Percentiles rank a stretch among this genome's conserved stretches.
phyloP scores from a whole-genome alignment of 345 rosid species.

The Nasturtium officinale region DNA sequence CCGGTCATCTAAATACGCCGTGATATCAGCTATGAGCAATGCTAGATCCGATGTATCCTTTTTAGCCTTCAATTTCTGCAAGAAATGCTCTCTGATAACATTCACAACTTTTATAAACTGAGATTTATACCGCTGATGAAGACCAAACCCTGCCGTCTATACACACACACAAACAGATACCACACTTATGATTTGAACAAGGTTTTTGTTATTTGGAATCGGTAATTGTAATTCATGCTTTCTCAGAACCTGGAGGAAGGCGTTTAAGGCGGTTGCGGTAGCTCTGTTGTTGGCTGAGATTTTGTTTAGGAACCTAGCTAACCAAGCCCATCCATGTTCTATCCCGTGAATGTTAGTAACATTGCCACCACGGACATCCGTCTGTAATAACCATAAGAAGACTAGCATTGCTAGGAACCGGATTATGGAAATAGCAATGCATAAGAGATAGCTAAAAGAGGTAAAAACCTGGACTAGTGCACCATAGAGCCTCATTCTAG shows the following conservation, averaged over 20 bases:
- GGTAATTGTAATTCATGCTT: background rate
- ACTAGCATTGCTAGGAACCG: constrained; percentile 3
- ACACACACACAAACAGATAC: background rate
- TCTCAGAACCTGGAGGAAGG: constrained; percentile 50
- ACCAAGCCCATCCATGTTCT: constrained; percentile 83
- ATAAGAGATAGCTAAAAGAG: background rate
- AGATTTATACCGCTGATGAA: constrained; percentile 59
- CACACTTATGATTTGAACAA: background rate
- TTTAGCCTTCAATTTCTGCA: constrained; percentile 53
- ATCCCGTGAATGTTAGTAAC: constrained; percentile 64
- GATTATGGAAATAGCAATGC: background rate
- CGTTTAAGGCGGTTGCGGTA: constrained; percentile 72
- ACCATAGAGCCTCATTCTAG: constrained; percentile 81
- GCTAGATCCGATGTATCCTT: constrained; percentile 51
- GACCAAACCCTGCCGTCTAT: constrained; percentile 82
- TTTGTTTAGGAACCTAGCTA: constrained; percentile 66
- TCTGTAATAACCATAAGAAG: constrained; percentile 51
- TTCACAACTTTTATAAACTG: constrained; percentile 71
- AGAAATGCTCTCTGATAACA: constrained; percentile 57
- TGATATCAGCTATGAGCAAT: constrained; percentile 50
- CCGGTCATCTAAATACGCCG: constrained; percentile 62
- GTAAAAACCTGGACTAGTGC: constrained; percentile 81
- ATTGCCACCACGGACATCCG: constrained; percentile 55
- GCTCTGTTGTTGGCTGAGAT: constrained; percentile 64
- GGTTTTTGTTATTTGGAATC: background rate